Evolutionary conservation across 2,329 filamentous ascomycete genomes (phyloP), one percentile per base, ranked within the genome.

Genomic region (Venturia pyrina): DNA sequence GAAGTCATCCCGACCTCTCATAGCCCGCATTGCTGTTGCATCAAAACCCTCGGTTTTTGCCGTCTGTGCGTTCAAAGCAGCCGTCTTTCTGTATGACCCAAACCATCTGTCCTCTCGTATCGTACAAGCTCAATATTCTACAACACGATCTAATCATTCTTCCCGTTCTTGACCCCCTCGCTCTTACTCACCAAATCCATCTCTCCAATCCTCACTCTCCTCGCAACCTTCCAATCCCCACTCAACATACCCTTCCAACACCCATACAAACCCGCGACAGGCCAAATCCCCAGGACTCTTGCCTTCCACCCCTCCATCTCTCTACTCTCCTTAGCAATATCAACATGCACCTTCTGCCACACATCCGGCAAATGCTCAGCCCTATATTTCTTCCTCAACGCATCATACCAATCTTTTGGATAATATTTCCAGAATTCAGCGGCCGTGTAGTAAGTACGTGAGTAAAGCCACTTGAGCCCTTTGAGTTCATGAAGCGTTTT

Each of bases 381-480:
- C 5, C 78, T 75, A 70, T 89, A 90, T 71, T 82, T 85, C 37
- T 74, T 73, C 21, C 87, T 76, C 64, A 89, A 74, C 1, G 71
- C 73, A 57, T 89, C 83, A 68, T 90, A 89, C 71, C 83, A 84
- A 10, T 76, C 70, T 46, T 80, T 78, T 71, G 88, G 83, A 68
- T 89, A 90, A 64, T 83, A 79, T 11, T 77, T 73, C 87, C 87
- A 89, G 72, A 90, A 90, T 68, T 90, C 87, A 0, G 83, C 80
- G 71, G 87, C 83, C 2, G 81, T 83, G 73, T 89, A 89, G 74
- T 87, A 89, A 0, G 86, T 84, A 66, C 89, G 87, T 0, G 87
- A 86, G 68, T 90, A 90, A 0, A 90, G 75, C 79, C 86, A 89
- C 74, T 89, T 89, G 78, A 85, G 86, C 5, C 88, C 88, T 2